phyloP scores from a whole-genome alignment of 495 filamentous ascomycete species.

The Aspergillus nanangensis region DNA sequence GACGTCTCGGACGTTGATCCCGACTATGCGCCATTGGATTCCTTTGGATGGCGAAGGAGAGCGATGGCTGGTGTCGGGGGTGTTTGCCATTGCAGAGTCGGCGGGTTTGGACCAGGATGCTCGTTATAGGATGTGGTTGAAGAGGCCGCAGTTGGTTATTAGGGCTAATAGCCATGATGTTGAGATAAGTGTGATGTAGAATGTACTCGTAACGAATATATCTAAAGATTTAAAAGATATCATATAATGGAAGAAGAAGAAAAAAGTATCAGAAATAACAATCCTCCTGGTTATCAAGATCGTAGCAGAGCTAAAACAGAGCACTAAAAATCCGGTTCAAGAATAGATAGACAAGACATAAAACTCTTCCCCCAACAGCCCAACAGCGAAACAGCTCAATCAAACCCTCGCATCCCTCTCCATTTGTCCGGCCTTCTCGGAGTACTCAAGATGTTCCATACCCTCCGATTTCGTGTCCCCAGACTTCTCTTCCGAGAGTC shows the following conservation, averaged over 20 bases:
- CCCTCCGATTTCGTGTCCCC: not conserved
- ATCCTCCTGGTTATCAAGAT: too few relatives aligned
- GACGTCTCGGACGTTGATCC: slow-evolving; percentile 8
- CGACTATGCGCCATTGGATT: slow-evolving; percentile 1
- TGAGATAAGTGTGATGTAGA: not conserved
- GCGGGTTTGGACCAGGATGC: not conserved
- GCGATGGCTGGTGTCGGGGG: slow-evolving; percentile 4
- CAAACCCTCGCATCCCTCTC: too few relatives aligned
- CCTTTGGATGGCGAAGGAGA: not conserved
- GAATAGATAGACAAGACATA: too few relatives aligned
- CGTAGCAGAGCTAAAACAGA: too few relatives aligned
- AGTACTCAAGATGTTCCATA: slow-evolving; percentile 5
- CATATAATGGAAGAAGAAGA: too few relatives aligned
- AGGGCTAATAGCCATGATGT: not conserved
- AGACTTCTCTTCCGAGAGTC: not conserved
- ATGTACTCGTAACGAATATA: too few relatives aligned
- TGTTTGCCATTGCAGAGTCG: slow-evolving; percentile 5
- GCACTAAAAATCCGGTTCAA: too few relatives aligned
- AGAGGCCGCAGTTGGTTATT: not conserved
- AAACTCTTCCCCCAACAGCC: too few relatives aligned
- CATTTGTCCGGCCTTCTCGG: not conserved
- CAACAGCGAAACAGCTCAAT: too few relatives aligned
- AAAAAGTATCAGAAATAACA: too few relatives aligned
- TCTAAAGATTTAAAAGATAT: too few relatives aligned
- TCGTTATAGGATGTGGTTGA: slow-evolving; percentile 4